These are phyloP conservation scores for Alnus rubra DNA, from an alignment of 306 rosid species.

Conservation along the genomic window DNA sequence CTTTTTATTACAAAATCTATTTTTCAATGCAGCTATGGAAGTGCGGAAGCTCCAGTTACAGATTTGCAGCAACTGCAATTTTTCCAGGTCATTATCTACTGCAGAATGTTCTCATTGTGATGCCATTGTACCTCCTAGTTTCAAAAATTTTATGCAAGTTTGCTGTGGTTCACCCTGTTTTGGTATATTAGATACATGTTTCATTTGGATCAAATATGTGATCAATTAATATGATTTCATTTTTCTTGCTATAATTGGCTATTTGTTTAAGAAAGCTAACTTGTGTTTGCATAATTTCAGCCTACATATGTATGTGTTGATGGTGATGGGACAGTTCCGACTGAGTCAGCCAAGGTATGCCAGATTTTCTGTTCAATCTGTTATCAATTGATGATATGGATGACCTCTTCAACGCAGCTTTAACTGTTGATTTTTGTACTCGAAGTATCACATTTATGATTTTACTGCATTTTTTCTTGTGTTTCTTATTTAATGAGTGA, in stretches of 20 bases:
- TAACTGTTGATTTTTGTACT: neutral
- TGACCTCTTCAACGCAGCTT: too few relatives aligned
- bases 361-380: slow-evolving; percentile 20
- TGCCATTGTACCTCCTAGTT: slow-evolving; percentile 12
- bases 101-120: slow-evolving; percentile 8
- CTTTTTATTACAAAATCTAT: slow-evolving; percentile 8
- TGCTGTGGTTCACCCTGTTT: neutral
- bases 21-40: slow-evolving; percentile 78
- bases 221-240: neutral
- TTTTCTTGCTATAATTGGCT: slow-evolving; percentile 5
- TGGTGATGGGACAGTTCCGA: slow-evolving; percentile 96
- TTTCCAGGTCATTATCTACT: slow-evolving; percentile 52
- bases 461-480: neutral
- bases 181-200: neutral
- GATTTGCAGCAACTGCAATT: slow-evolving; percentile 62
- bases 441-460: neutral
- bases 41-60: slow-evolving; percentile 60
- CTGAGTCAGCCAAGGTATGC: slow-evolving; percentile 87
- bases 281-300: slow-evolving; percentile 46
- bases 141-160: neutral
- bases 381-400: slow-evolving; percentile 3
- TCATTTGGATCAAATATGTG: neutral
- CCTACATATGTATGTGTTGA: slow-evolving; percentile 68
- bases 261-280: slow-evolving; percentile 16
- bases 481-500: neutral